Conservation (phyloP, 441 rosid species). For the Populus hybrid region DNA sequence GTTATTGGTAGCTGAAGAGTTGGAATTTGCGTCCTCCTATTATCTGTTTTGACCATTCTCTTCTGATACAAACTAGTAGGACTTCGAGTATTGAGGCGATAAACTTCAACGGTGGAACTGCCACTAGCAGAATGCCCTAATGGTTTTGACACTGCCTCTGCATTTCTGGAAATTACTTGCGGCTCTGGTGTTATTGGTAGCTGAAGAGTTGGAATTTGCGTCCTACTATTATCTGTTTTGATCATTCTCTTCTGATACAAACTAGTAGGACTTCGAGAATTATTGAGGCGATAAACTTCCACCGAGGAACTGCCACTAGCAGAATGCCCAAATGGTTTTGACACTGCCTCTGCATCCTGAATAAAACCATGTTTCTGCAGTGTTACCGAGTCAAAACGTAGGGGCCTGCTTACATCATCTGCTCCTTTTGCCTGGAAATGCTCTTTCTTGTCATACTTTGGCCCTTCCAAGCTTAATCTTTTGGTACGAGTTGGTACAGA, state of each 20-base stretch:
- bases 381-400: slow-evolving; percentile 22
- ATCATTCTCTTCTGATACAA: slow-evolving; percentile 34
- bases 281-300: slow-evolving; percentile 36
- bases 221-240: slow-evolving; percentile 38
- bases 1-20: slow-evolving; percentile 52
- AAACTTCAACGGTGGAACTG: slow-evolving; percentile 29
- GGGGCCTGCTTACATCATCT: slow-evolving; percentile 25
- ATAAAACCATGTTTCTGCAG: slow-evolving; percentile 29
- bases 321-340: slow-evolving; percentile 26
- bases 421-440: slow-evolving; percentile 23
- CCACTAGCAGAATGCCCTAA: slow-evolving; percentile 27
- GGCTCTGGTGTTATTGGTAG: slow-evolving; percentile 55
- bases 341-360: slow-evolving; percentile 36
- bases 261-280: slow-evolving; percentile 59
- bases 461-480: slow-evolving; percentile 71
- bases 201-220: slow-evolving; percentile 50
- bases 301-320: slow-evolving; percentile 27
- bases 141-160: slow-evolving; percentile 19
- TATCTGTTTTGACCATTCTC: slow-evolving; percentile 35
- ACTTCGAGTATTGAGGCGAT: slow-evolving; percentile 48
- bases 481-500: slow-evolving; percentile 39
- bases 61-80: slow-evolving; percentile 50
- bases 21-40: slow-evolving; percentile 40
- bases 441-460: slow-evolving; percentile 39
- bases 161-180: slow-evolving; percentile 34